These are phyloP conservation scores for Podila verticillata DNA, from an alignment of 192 early-diverging fungal species.

Conservation along the genomic window DNA sequence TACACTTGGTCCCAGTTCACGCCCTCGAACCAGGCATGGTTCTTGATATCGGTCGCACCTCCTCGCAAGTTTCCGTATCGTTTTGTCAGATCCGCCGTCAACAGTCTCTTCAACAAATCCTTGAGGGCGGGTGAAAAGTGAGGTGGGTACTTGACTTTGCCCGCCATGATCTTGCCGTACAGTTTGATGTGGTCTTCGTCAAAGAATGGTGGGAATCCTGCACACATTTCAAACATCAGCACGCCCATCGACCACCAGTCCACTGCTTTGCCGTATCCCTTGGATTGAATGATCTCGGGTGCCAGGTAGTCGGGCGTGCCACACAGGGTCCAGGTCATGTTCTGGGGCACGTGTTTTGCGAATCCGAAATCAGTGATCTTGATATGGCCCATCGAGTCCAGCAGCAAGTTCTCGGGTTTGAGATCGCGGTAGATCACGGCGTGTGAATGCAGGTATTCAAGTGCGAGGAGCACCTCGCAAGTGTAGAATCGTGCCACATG, in stretches of 20 bases:
- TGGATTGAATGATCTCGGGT: conserved; percentile 91
- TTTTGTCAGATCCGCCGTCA: conserved; percentile 84
- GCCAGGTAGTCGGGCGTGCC: conserved; percentile 89
- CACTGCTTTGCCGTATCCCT: conserved; percentile 91
- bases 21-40: conserved; percentile 94
- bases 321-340: conserved; percentile 87
- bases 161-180: conserved; percentile 93
- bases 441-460: conserved; percentile 88
- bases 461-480: conserved; percentile 86
- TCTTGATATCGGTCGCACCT: conserved; percentile 91
- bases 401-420: conserved; percentile 89
- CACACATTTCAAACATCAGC: conserved; percentile 95
- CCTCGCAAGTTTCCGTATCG: conserved; percentile 88
- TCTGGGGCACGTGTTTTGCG: conserved; percentile 79
- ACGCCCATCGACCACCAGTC: conserved; percentile 98
- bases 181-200: conserved; percentile 94
- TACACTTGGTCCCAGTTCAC: conserved; percentile 89
- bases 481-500: conserved; percentile 91
- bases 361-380: conserved; percentile 93
- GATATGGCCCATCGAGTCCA: conserved; percentile 80
- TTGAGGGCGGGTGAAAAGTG: conserved; percentile 85
- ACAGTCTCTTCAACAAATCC: conserved; percentile 84
- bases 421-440: conserved; percentile 93
- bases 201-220: conserved; percentile 94
- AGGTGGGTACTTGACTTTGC: conserved; percentile 85